phyloP scores from a whole-genome alignment of 306 rosid species.

The Quercus parvula region DNA sequence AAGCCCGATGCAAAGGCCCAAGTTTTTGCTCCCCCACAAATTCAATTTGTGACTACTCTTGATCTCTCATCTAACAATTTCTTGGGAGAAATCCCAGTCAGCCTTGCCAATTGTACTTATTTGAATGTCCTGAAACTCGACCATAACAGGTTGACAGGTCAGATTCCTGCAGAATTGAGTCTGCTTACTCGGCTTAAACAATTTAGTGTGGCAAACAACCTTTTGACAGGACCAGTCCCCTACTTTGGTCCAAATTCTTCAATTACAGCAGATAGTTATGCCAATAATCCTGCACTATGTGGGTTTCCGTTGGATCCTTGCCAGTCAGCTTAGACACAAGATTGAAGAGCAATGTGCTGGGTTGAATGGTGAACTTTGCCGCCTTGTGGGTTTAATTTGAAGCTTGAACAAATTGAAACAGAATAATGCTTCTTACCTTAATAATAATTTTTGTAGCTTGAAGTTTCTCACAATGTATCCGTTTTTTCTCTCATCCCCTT shows the following conservation, averaged over 20 bases:
- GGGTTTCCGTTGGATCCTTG: conserved; percentile 32
- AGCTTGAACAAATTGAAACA: too few species aligned
- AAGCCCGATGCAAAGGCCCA: too few species aligned
- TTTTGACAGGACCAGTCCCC: conserved; percentile 64
- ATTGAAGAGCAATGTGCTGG: too few species aligned
- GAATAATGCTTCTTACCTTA: too few species aligned
- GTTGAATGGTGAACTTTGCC: too few species aligned
- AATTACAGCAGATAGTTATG: conserved; percentile 11
- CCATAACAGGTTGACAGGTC: conserved; percentile 54
- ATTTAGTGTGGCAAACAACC: conserved; percentile 55
- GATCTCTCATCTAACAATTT: conserved; percentile 75
- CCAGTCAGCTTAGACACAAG: background rate
- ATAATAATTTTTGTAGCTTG: too few species aligned
- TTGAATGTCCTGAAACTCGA: conserved; percentile 60
- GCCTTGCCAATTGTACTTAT: conserved; percentile 44
- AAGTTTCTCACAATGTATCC: too few species aligned
- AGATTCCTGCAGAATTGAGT: conserved; percentile 48
- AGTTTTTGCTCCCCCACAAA: too few species aligned
- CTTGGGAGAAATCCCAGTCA: conserved; percentile 51
- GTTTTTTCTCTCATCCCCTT: too few species aligned
- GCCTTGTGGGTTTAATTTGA: too few species aligned
- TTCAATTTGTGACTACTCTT: conserved; percentile 30
- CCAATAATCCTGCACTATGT: conserved; percentile 70
- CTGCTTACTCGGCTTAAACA: conserved; percentile 39
- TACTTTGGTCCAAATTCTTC: background rate